These are phyloP conservation scores for Luffa aegyptiaca DNA, from an alignment of 306 rosid species.

Conservation along the genomic window DNA sequence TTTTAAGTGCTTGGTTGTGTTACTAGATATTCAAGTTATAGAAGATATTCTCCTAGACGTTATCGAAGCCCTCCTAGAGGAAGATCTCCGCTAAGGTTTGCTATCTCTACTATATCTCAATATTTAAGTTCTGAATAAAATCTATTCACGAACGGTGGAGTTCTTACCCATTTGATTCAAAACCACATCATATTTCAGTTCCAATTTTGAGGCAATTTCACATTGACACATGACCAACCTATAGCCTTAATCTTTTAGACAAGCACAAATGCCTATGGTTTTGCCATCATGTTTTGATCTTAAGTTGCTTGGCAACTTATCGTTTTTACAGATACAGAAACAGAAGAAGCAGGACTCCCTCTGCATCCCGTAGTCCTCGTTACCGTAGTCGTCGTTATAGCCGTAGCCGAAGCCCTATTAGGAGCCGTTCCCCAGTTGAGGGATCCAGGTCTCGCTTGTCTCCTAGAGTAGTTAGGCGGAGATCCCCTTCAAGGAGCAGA, in stretches of 20 bases:
- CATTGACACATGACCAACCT: background rate
- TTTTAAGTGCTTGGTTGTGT: background rate
- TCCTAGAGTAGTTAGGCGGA: conserved; percentile 35
- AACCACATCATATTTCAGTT: background rate
- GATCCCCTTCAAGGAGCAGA: conserved; percentile 49
- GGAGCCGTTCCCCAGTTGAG: conserved; percentile 51
- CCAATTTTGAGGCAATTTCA: background rate
- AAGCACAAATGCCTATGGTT: background rate
- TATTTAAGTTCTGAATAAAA: background rate
- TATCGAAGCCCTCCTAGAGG: conserved; percentile 78
- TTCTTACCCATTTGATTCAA: background rate
- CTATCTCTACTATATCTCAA: background rate
- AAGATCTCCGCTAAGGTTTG: conserved; percentile 79
- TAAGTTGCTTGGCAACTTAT: background rate
- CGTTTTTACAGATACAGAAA: conserved; percentile 52
- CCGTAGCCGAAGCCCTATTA: conserved; percentile 49
- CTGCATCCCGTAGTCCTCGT: conserved; percentile 78
- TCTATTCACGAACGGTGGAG: background rate
- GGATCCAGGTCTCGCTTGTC: conserved; percentile 35
- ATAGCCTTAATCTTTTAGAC: background rate
- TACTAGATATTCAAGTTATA: conserved; percentile 57
- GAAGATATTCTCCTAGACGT: conserved; percentile 92
- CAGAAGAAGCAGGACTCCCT: conserved; percentile 76
- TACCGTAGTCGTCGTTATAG: conserved; percentile 51
- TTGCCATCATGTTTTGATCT: background rate